A percentile compares a stretch with the other conserved stretches of the same genome.
These are phyloP conservation scores for Hypoxylon sp. DNA, from an alignment of 2,329 filamentous ascomycete species.

Conservation along the genomic window DNA sequence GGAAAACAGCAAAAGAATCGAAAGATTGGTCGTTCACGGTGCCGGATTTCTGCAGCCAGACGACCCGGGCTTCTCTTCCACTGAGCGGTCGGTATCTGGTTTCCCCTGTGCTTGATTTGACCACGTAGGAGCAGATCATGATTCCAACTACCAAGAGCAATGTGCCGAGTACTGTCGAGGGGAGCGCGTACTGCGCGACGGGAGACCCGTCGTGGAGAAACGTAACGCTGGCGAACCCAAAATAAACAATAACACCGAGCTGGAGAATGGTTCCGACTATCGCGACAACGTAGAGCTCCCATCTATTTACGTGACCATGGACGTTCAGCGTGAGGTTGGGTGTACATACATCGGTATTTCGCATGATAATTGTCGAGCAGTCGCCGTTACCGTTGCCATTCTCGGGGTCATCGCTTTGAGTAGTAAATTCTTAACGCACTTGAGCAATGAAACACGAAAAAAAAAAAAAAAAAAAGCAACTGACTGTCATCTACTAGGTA, in stretches of 20 bases:
- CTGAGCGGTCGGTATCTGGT: not conserved
- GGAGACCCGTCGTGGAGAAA: not conserved
- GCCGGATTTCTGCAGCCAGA: slow-evolving; percentile 50
- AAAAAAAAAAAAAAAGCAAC: not conserved
- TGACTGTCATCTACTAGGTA: not conserved
- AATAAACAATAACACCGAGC: slow-evolving; percentile 41
- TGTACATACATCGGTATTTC: slow-evolving; percentile 15
- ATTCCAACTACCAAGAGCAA: slow-evolving; percentile 46
- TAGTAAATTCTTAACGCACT: not conserved
- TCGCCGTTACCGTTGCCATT: not conserved
- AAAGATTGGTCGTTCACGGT: slow-evolving; percentile 49
- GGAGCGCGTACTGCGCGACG: slow-evolving; percentile 42
- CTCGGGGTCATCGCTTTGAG: not conserved
- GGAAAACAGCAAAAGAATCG: slow-evolving; percentile 44
- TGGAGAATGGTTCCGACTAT: slow-evolving; percentile 42
- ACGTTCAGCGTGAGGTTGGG: slow-evolving; percentile 43
- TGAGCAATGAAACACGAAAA: not conserved
- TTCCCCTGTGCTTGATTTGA: slow-evolving; percentile 50
- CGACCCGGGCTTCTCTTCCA: slow-evolving; percentile 25
- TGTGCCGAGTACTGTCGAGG: slow-evolving; percentile 47
- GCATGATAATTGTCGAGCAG: slow-evolving; percentile 6
- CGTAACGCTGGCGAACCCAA: slow-evolving; percentile 28
- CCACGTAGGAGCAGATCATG: slow-evolving; percentile 49
- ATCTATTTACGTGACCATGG: slow-evolving; percentile 1
- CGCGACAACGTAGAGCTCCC: slow-evolving; percentile 37